Percentiles rank a stretch among this genome's conserved stretches.
Evolutionary conservation across 345 rosid genomes (phyloP).

Genomic region (Rhodamnia rubescens): DNA sequence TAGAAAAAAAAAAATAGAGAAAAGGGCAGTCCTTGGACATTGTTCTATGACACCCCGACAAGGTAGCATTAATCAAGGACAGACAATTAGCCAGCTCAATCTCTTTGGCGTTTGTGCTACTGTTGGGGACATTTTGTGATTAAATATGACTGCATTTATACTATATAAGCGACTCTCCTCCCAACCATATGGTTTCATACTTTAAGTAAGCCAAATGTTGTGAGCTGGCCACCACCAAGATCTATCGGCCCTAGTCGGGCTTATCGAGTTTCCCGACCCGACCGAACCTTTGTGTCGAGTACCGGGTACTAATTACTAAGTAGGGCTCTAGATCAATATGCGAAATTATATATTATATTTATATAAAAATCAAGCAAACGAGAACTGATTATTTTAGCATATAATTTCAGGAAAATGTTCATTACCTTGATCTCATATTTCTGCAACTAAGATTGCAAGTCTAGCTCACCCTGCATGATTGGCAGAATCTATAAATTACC

Average conservation of each 20-base stretch:
- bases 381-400: not conserved
- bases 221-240: not conserved
- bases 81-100: slow-evolving; percentile 25
- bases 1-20: not conserved
- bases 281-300: not conserved
- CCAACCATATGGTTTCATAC: not conserved
- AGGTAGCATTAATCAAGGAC: slow-evolving; percentile 23
- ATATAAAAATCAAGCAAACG: not conserved
- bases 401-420: not conserved
- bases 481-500: not conserved
- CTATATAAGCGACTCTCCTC: not conserved
- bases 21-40: slow-evolving; percentile 1
- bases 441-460: not conserved
- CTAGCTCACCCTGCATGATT: not conserved
- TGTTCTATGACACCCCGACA: slow-evolving; percentile 17
- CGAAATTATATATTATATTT: not conserved
- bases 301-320: not conserved
- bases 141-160: not conserved
- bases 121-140: slow-evolving; percentile 6
- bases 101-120: slow-evolving; percentile 15
- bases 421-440: not conserved
- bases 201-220: not conserved
- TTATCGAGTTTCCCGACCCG: not conserved
- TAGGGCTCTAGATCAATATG: not conserved
- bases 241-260: not conserved